Base-by-base conservation (phyloP, 371 early-diverging fungal species). In the Furculomyces boomerangus region DNA sequence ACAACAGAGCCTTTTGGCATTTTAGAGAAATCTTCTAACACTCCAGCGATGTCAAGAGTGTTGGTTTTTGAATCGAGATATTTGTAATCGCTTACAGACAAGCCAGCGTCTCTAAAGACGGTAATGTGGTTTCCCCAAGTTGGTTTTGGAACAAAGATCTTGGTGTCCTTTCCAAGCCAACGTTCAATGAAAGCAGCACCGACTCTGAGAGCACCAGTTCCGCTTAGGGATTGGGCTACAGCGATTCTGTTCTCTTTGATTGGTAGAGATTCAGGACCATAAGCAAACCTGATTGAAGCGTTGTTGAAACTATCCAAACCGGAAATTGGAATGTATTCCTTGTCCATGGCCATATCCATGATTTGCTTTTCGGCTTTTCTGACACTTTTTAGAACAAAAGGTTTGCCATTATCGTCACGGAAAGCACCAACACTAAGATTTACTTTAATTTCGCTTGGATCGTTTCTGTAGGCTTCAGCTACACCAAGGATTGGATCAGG, bases 341-440 rank as follows among this genome's bases (percentile, higher is more conserved):
- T 90, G 77, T 94, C 88, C 50, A 88, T 69, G 48, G 62, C 46
- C 53, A 75, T 71, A 22, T 77, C 69, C 45, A 79, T 61, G 61
- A 95, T 67, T 57, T 72, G 61, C 54, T 72, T 64, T 68, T 94
- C 96, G 51, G 94, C 96, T 81, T 90, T 88, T 60, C 81, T 75
- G 55, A 94, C 94, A 50, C 81, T 79, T 63, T 61, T 69, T 62
- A 96, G 76, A 39, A 96, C 93, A 61, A 77, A 92, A 49, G 95
- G 95, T 73, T 90, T 87, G 59, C 89, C 89, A 50, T 72, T 73
- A 71, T 96, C 93, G 64, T 91, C 90, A 65, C 96, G 84, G 75
- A 94, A 97, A 32, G 96, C 98, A 65, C 98, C 98, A 27, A 93
- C 95, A 62, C 97, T 93, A 56, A 97, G 75, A 77, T 95, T 95